These are phyloP conservation scores for Camellia granthamiana DNA, from an alignment of 148 eudicot genomes.

Conservation along the genomic window DNA sequence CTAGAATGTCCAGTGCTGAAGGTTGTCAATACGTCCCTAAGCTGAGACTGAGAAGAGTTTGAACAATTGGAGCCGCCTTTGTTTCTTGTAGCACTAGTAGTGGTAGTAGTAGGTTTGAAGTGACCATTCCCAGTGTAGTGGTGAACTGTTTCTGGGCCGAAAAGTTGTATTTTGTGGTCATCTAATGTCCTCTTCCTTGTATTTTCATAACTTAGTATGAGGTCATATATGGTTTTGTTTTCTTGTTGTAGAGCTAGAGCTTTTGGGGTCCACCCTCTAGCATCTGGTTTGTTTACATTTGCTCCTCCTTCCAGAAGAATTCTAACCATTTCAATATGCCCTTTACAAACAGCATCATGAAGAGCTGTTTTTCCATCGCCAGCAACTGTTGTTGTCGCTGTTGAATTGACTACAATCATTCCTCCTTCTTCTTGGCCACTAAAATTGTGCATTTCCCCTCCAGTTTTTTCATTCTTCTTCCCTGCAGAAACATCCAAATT, in stretches of 20 bases:
- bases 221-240: conserved; percentile 24
- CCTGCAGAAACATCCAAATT: conserved; percentile 1
- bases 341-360: conserved; percentile 26
- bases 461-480: conserved; percentile 3
- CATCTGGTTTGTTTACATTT: conserved; percentile 28
- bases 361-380: conserved; percentile 30
- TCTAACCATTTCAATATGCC: conserved; percentile 35
- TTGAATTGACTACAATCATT: conserved; percentile 15
- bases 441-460: not conserved
- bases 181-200: conserved; percentile 14
- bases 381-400: not conserved
- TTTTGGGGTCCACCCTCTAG: conserved; percentile 29
- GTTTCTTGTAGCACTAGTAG: not conserved
- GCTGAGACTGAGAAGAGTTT: not conserved
- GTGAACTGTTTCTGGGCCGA: conserved; percentile 18
- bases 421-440: conserved; percentile 14
- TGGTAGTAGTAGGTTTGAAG: not conserved
- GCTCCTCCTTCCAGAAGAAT: conserved; percentile 37
- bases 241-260: conserved; percentile 32
- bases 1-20: conserved; percentile 22
- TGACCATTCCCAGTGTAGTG: conserved; percentile 2
- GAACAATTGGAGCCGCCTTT: conserved; percentile 3
- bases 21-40: conserved; percentile 3
- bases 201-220: conserved; percentile 23
- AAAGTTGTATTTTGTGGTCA: conserved; percentile 34